These are phyloP conservation scores for Effrenium voratum DNA, from an alignment of 73 alveolate species.

Conservation along the genomic window DNA sequence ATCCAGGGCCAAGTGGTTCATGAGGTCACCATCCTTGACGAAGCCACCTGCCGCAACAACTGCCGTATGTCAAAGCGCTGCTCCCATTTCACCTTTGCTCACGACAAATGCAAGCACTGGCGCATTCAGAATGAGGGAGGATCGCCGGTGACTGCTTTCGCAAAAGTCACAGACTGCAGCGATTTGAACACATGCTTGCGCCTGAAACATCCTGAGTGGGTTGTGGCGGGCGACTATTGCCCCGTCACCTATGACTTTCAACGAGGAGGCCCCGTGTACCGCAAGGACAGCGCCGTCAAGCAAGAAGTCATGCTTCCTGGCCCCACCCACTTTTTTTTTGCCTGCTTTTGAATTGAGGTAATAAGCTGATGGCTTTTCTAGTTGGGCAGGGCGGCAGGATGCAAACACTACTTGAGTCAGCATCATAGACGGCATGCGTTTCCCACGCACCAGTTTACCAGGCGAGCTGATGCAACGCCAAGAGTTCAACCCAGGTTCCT, in stretches of 20 bases:
- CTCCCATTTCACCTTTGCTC: conserved; percentile 37
- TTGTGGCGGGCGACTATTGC: conserved; percentile 81
- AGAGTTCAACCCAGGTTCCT: not conserved
- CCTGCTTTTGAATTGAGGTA: not conserved
- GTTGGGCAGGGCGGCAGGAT: not conserved
- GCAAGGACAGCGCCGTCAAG: conserved; percentile 56
- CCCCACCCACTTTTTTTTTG: no score
- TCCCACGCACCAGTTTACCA: not conserved
- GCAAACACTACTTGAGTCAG: not conserved
- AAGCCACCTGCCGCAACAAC: conserved; percentile 40
- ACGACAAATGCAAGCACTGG: conserved; percentile 82
- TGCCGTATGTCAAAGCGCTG: conserved; percentile 70
- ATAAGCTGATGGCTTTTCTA: not conserved
- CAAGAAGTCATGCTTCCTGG: conserved; percentile 30
- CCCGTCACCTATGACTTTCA: conserved; percentile 54
- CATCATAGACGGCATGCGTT: not conserved
- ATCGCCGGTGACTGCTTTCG: conserved; percentile 21
- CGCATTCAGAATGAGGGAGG: conserved; percentile 80
- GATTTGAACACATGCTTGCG: conserved; percentile 69
- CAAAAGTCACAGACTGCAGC: conserved; percentile 74
- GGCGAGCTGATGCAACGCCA: not conserved
- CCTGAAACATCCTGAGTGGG: conserved; percentile 58
- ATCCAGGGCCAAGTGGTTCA: conserved; percentile 44
- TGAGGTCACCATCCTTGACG: not conserved
- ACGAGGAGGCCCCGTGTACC: conserved; percentile 73